phyloP scores from a whole-genome alignment of 768 basidiomycete genomes.

The Boletus rubescentipes region DNA sequence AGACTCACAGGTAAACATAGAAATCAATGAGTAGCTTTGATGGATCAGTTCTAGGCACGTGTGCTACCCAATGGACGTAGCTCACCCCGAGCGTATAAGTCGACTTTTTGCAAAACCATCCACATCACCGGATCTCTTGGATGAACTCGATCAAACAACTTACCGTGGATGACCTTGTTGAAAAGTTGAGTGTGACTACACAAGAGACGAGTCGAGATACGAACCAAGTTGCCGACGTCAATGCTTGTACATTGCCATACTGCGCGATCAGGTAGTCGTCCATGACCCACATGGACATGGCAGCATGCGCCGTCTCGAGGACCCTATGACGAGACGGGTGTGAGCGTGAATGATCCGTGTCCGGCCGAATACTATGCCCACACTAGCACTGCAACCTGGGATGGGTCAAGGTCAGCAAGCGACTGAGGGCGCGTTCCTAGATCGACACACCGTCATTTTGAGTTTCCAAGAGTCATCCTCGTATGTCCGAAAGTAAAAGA shows the following conservation, averaged over 20 bases:
- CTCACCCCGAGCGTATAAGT: slow-evolving; percentile 27
- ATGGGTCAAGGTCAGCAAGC: background rate
- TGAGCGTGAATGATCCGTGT: background rate
- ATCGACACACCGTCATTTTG: slow-evolving; percentile 21
- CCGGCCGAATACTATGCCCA: background rate
- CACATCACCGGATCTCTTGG: background rate
- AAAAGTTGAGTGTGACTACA: background rate
- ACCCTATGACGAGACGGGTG: slow-evolving; percentile 2
- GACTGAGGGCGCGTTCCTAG: background rate
- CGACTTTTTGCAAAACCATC: slow-evolving; percentile 4
- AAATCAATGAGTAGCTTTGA: slow-evolving; percentile 27
- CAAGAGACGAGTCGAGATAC: slow-evolving; percentile 1
- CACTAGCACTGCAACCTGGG: slow-evolving; percentile 25
- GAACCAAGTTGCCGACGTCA: slow-evolving; percentile 22
- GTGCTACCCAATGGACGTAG: background rate
- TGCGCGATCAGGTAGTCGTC: slow-evolving; percentile 24
- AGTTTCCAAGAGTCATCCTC: slow-evolving; percentile 15
- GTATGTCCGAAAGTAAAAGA: slow-evolving; percentile 30
- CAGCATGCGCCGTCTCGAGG: slow-evolving; percentile 23
- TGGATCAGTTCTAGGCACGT: background rate
- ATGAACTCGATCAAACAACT: background rate
- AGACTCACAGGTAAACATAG: slow-evolving; percentile 24
- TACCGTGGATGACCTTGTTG: slow-evolving; percentile 17
- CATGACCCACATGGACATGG: slow-evolving; percentile 22
- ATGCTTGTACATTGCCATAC: slow-evolving; percentile 10